phyloP scores from a whole-genome alignment of 352 stramenopile genomes.

The Globisporangium rhizosaccharum region DNA sequence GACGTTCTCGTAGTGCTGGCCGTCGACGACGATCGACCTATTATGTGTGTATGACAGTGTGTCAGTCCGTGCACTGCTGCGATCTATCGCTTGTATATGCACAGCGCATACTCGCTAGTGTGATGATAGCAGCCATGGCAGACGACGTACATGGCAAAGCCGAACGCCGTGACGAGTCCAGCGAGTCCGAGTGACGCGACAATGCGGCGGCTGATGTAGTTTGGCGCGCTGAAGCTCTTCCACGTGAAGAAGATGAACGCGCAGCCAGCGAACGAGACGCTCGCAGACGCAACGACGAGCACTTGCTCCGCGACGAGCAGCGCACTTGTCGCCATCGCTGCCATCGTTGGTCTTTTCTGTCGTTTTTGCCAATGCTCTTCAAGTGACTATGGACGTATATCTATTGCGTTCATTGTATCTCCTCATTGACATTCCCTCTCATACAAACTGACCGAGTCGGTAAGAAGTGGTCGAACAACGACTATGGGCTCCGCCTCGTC shows the following conservation, averaged over 20 bases:
- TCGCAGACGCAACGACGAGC: constrained; percentile 42
- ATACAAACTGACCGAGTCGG: too few species aligned
- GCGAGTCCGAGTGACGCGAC: constrained; percentile 64
- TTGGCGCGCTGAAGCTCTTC: constrained; percentile 56
- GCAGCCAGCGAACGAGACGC: constrained; percentile 61
- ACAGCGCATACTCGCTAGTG: neutral
- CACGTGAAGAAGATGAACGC: constrained; percentile 65
- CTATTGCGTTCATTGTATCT: neutral
- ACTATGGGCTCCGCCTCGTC: constrained; percentile 7
- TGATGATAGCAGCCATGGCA: too few species aligned
- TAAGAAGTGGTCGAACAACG: neutral
- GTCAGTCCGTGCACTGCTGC: too few species aligned
- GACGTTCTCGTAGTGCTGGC: constrained; percentile 34
- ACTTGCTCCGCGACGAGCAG: constrained; percentile 39
- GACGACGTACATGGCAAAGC: constrained; percentile 48
- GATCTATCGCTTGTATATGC: neutral
- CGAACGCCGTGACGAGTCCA: constrained; percentile 49
- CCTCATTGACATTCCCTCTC: too few species aligned
- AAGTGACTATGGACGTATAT: neutral
- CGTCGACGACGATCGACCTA: constrained; percentile 60
- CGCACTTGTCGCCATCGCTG: neutral
- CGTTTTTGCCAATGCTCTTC: neutral
- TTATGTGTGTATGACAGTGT: neutral
- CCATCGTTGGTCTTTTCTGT: neutral
- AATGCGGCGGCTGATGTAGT: constrained; percentile 67